Evolutionary conservation across 1,139 yeast species (phyloP), one percentile per base, ranked within the genome.

Genomic region (Hansenula sp.): DNA sequence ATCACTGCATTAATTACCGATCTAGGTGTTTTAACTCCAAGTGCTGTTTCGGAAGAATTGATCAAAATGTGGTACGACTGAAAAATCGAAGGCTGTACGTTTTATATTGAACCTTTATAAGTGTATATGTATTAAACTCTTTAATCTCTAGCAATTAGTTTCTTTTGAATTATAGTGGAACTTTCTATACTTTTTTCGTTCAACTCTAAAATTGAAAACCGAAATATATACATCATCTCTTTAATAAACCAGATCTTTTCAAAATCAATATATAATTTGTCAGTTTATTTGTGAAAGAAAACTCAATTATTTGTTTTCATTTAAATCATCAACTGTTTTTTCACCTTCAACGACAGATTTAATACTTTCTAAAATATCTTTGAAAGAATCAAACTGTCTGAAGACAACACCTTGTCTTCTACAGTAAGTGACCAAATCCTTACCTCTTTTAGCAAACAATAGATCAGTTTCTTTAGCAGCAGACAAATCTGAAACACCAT

Each of bases 21-120:
- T 64, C 73, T 94, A 55, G 99, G 99, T 16, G 97, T 93, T 1
- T 74, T 94, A 57, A 93, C 99, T 9, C 97, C 99, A 6, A 84
- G 96, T 50, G 99, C 98, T 0, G 99, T 94, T 33, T 85, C 96
- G 29, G 99, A 94, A 65, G 99, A 94, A 66, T 77, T 94, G 66
- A 93, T 94, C 62, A 93, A 93, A 67, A 89, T 94, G 77, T 94
- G 98, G 98, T 91, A 90, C 59, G 97, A 91, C 63, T 91, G 64
- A 53, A 13, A 13, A n/a, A n/a, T n/a, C n/a, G n/a, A n/a, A n/a
- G n/a, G n/a, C n/a, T n/a, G n/a, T n/a, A n/a, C n/a, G n/a, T n/a
- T n/a, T n/a, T n/a, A n/a, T n/a, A n/a, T n/a, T n/a, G n/a, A n/a
- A n/a, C n/a, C n/a, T n/a, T n/a, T n/a, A n/a, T n/a, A n/a, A n/a